Conservation (phyloP, 1,139 yeast genomes). For the Meyerozyma sp. region DNA sequence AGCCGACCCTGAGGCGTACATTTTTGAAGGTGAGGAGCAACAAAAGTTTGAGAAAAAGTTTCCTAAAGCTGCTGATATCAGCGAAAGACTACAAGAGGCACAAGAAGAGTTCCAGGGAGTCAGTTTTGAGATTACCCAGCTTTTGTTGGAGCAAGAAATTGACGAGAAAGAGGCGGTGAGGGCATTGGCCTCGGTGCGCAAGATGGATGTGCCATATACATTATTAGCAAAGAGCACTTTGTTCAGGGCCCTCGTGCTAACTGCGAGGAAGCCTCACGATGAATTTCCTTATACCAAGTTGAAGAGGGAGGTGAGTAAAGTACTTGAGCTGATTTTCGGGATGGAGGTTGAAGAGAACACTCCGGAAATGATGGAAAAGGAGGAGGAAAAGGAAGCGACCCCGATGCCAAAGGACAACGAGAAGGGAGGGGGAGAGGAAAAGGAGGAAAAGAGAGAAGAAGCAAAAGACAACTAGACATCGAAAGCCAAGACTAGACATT, state of each 20-base stretch:
- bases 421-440: background rate
- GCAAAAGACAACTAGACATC: no score
- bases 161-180: slow-evolving; percentile 9
- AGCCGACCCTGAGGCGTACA: background rate
- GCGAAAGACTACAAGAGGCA: slow-evolving; percentile 12
- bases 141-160: slow-evolving; percentile 11
- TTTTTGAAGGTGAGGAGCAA: slow-evolving; percentile 16
- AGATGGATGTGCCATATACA: slow-evolving; percentile 24
- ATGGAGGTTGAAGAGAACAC: slow-evolving; percentile 12
- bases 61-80: slow-evolving; percentile 19
- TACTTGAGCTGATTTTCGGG: slow-evolving; percentile 19
- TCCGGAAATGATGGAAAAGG: slow-evolving; percentile 2
- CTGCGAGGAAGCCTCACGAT: slow-evolving; percentile 23
- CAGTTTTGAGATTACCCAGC: slow-evolving; percentile 13
- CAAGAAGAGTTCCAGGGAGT: slow-evolving; percentile 17
- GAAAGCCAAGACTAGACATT: no score
- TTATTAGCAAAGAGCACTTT: slow-evolving; percentile 27
- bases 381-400: background rate
- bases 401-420: background rate
- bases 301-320: slow-evolving; percentile 15
- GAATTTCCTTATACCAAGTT: slow-evolving; percentile 15
- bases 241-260: slow-evolving; percentile 27
- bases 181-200: slow-evolving; percentile 14
- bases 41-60: slow-evolving; percentile 24
- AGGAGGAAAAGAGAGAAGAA: background rate